phyloP scores from a whole-genome alignment of 1,139 yeast species.

The Groenewaldozyma auringiensis region DNA sequence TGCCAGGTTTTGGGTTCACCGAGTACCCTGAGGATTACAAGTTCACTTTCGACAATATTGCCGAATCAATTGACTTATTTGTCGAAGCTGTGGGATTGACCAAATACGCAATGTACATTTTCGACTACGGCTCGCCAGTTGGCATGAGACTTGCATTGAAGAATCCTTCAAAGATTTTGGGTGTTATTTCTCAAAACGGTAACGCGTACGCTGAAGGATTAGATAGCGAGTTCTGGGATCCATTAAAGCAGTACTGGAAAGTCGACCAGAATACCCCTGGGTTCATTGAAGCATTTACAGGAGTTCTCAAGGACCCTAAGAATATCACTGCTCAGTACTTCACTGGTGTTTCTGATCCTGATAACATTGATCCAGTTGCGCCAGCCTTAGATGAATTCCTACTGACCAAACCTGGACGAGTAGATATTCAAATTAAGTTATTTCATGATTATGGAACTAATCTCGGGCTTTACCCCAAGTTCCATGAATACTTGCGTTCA shows the following conservation, averaged over 20 bases:
- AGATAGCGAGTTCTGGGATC: slow-evolving; percentile 34
- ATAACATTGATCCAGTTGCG: slow-evolving; percentile 32
- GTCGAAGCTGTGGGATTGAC: slow-evolving; percentile 26
- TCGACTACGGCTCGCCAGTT: slow-evolving; percentile 42
- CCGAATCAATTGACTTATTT: slow-evolving; percentile 31
- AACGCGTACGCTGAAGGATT: slow-evolving; percentile 40
- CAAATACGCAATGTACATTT: slow-evolving; percentile 33
- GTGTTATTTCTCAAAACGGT: slow-evolving; percentile 38
- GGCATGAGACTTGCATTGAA: slow-evolving; percentile 35
- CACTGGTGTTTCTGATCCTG: slow-evolving; percentile 27
- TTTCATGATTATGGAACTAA: slow-evolving; percentile 35
- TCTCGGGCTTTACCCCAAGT: slow-evolving; percentile 32
- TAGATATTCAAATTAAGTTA: slow-evolving; percentile 31
- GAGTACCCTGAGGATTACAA: slow-evolving; percentile 26
- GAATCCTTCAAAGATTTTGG: slow-evolving; percentile 29
- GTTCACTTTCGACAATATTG: slow-evolving; percentile 32
- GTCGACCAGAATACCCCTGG: not conserved
- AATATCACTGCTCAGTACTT: slow-evolving; percentile 29
- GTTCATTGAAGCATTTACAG: slow-evolving; percentile 17
- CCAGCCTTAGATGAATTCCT: slow-evolving; percentile 30
- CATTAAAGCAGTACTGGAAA: slow-evolving; percentile 32
- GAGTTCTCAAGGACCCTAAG: slow-evolving; percentile 18
- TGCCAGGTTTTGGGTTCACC: slow-evolving; percentile 41
- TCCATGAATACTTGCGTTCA: slow-evolving; percentile 33
- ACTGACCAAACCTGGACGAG: slow-evolving; percentile 25